Conservation (phyloP, 2,329 filamentous ascomycete species). For the Alternaria viburni region DNA sequence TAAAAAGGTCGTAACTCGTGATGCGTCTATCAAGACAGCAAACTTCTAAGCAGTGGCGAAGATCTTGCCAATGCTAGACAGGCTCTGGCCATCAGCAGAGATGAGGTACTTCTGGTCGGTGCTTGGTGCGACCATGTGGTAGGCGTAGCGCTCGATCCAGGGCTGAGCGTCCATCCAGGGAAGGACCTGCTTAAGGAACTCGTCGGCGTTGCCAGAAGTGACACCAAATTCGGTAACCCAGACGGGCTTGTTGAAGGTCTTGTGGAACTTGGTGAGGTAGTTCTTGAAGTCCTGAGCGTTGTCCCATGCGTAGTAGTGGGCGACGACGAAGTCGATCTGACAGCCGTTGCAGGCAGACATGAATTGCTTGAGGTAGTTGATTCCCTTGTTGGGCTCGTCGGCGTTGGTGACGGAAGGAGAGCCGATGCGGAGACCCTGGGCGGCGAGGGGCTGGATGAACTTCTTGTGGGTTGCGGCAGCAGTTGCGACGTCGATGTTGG, state of each 20-base stretch:
- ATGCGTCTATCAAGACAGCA: background rate
- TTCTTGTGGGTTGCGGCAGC: slow-evolving; percentile 32
- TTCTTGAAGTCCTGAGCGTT: slow-evolving; percentile 43
- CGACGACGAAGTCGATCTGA: slow-evolving; percentile 44
- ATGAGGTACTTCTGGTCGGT: slow-evolving; percentile 24
- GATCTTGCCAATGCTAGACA: slow-evolving; percentile 27
- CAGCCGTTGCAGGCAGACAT: slow-evolving; percentile 34
- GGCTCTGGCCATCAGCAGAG: slow-evolving; percentile 23
- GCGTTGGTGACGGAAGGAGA: slow-evolving; percentile 47
- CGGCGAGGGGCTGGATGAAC: slow-evolving; percentile 35
- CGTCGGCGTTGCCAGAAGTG: slow-evolving; percentile 27
- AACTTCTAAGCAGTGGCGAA: slow-evolving; percentile 14
- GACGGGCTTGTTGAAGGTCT: slow-evolving; percentile 36
- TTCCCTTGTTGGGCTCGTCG: slow-evolving; percentile 29
- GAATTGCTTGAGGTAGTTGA: slow-evolving; percentile 41
- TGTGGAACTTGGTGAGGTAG: slow-evolving; percentile 46
- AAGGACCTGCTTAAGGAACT: slow-evolving; percentile 42
- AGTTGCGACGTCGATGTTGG: slow-evolving; percentile 31
- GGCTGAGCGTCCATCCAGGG: slow-evolving; percentile 43
- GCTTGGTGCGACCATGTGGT: slow-evolving; percentile 35
- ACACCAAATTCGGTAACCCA: slow-evolving; percentile 49
- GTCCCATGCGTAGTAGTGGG: slow-evolving; percentile 47
- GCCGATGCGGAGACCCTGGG: slow-evolving; percentile 38
- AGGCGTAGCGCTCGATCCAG: slow-evolving; percentile 46
- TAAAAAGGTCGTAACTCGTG: slow-evolving; percentile 16